A percentile compares a stretch with the other conserved stretches of the same genome.
phyloP scores from a whole-genome alignment of 2,329 filamentous ascomycete species.

The Cyphellophora attinorum region DNA sequence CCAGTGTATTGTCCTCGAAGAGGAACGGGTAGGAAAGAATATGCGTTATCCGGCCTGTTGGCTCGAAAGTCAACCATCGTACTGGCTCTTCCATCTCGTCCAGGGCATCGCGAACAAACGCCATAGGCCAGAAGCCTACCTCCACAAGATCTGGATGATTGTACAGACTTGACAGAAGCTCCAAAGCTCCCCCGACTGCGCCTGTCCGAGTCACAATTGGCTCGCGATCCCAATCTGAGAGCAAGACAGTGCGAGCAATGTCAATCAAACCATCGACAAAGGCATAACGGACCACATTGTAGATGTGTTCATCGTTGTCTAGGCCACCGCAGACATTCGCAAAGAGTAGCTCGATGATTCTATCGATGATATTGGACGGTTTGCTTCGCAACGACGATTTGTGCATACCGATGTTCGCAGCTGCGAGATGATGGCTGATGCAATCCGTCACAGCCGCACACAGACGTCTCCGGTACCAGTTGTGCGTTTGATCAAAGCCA shows the following conservation, averaged over 20 bases:
- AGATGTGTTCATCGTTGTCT: no score
- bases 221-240: constrained; percentile 72
- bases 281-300: no score
- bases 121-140: constrained; percentile 58
- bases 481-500: constrained; percentile 6
- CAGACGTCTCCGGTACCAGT: constrained; percentile 13
- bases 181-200: constrained; percentile 66
- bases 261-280: no score
- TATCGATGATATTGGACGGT: constrained; percentile 1
- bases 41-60: constrained; percentile 58
- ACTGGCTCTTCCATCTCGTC: constrained; percentile 66
- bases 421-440: constrained; percentile 10
- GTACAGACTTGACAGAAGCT: constrained; percentile 64
- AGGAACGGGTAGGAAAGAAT: constrained; percentile 73
- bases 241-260: constrained; percentile 46
- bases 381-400: constrained; percentile 23
- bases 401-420: constrained; percentile 24
- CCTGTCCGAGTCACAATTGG: constrained; percentile 60
- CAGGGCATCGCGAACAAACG: constrained; percentile 66
- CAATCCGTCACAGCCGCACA: constrained; percentile 11
- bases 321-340: no score
- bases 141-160: constrained; percentile 55
- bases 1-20: constrained; percentile 61
- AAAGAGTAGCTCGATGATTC: constrained; percentile 18
- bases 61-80: constrained; percentile 55